phyloP scores from a whole-genome alignment of 2,329 filamentous ascomycete genomes.

The Paraphaeosphaeria minitans region DNA sequence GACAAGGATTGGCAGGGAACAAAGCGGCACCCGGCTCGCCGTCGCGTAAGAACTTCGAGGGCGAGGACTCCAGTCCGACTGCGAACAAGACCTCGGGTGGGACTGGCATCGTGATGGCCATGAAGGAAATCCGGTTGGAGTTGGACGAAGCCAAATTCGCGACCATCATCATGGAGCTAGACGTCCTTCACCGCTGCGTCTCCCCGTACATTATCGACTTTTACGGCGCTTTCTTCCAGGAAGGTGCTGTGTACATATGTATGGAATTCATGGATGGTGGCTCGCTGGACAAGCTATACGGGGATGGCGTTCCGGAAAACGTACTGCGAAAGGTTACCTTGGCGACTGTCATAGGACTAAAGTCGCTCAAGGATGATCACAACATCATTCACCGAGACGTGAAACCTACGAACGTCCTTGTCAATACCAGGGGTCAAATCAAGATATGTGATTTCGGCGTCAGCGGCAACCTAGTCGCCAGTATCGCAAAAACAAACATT shows the following conservation, averaged over 20 bases:
- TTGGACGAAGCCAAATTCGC: slow-evolving; percentile 96
- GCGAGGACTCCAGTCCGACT: slow-evolving; percentile 45
- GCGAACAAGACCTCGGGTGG: slow-evolving; percentile 51
- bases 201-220: slow-evolving; percentile 99
- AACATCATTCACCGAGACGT: slow-evolving; percentile 99
- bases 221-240: slow-evolving; percentile 98
- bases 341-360: slow-evolving; percentile 87
- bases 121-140: slow-evolving; percentile 97
- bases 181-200: slow-evolving; percentile 91
- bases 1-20: slow-evolving; percentile 65
- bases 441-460: slow-evolving; percentile 99
- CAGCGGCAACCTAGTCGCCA: slow-evolving; percentile 92
- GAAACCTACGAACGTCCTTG: slow-evolving; percentile 97
- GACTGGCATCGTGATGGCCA: slow-evolving; percentile 89
- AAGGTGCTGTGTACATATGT: slow-evolving; percentile 98
- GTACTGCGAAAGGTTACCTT: slow-evolving; percentile 90
- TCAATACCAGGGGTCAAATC: slow-evolving; percentile 86
- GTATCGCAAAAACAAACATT: slow-evolving; percentile 98
- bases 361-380: slow-evolving; percentile 93
- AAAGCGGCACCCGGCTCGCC: slow-evolving; percentile 50
- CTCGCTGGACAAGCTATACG: slow-evolving; percentile 94
- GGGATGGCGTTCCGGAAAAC: slow-evolving; percentile 84
- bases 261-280: slow-evolving; percentile 99
- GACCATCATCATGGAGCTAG: slow-evolving; percentile 95
- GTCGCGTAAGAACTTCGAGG: slow-evolving; percentile 35